Percentiles rank a stretch among this genome's conserved stretches.
These are phyloP conservation scores for Camellia lanceoleosa DNA, from an alignment of 148 eudicot genomes.

Conservation along the genomic window DNA sequence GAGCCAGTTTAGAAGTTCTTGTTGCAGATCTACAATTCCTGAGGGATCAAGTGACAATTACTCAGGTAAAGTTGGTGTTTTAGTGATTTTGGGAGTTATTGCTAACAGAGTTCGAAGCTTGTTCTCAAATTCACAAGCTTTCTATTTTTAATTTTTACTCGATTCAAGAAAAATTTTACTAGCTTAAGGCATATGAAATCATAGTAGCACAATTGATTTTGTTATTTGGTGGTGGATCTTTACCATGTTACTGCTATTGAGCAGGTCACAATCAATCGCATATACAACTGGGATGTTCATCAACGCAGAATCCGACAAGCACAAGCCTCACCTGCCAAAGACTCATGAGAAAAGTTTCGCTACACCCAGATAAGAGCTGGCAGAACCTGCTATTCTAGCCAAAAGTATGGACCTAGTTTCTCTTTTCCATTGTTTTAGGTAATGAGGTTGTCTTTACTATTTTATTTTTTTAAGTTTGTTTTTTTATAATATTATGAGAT, in stretches of 20 bases:
- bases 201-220: too few relatives aligned
- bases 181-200: neutral
- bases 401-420: neutral
- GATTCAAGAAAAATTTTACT: neutral
- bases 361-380: neutral
- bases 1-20: slow-evolving; percentile 85
- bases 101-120: neutral
- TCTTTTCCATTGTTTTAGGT: neutral
- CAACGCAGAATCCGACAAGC: slow-evolving; percentile 61
- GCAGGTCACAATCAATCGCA: slow-evolving; percentile 86
- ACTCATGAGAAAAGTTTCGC: slow-evolving; percentile 33
- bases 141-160: neutral
- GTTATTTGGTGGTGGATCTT: neutral
- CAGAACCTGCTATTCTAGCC: neutral
- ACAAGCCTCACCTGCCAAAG: slow-evolving; percentile 40
- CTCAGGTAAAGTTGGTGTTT: slow-evolving; percentile 50
- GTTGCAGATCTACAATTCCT: slow-evolving; percentile 75
- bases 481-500: neutral
- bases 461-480: neutral
- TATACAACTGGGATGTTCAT: slow-evolving; percentile 92
- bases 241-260: neutral
- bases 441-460: neutral
- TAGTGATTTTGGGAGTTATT: neutral
- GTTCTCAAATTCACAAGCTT: neutral
- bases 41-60: slow-evolving; percentile 86